Evolutionary conservation across 768 basidiomycete genomes (phyloP), one percentile per base, ranked within the genome.

Genomic region (Tulasnella sp.): DNA sequence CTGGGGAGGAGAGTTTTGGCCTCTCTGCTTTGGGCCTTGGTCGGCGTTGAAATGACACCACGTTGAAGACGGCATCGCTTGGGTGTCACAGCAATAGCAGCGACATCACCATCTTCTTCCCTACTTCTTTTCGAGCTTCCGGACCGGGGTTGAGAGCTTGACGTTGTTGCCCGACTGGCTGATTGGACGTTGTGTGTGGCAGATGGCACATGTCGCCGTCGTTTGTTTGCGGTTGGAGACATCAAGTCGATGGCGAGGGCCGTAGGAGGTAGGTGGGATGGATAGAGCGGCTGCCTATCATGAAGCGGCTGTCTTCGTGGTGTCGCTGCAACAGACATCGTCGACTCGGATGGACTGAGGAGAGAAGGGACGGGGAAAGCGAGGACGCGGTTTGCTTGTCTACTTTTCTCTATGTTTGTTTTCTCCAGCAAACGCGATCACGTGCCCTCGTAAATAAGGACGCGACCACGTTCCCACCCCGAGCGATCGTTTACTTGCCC

Each of bases 311-410:
- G 40, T 41, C 79, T 80, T 44, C 79, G 69, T 74, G 79, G 79
- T 80, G 79, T 80, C 79, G 79, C 79, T 40, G 74, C 72, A 60
- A 80, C 48, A 50, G 79, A 80, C 79, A 80, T 80, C 16, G 44
- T 37, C 34, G 48, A 48, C 18, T 41, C 11, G 41, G 72, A 41
- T 28, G 44, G 79, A 40, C n/a, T 46, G 69, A 50, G 72, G 46
- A 69, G 64, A 69, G 58, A n/a, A 46, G 18, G 58, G 58, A 60
- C 58, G 34, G 64, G 64, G 1, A 9, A 6, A 28, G 64, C 31
- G 5, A 6, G 64, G 34, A 31, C 31, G 64, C 31, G 4, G 64
- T 69, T 69, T 69, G 64, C 64, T 69, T 69, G 64, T 69, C 64
- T 69, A 69, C 64, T 34, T 37, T n/a, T 69, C 31, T 28, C 6